phyloP scores from a whole-genome alignment of 176 grass and related monocot species.

The Triticum monococcum region DNA sequence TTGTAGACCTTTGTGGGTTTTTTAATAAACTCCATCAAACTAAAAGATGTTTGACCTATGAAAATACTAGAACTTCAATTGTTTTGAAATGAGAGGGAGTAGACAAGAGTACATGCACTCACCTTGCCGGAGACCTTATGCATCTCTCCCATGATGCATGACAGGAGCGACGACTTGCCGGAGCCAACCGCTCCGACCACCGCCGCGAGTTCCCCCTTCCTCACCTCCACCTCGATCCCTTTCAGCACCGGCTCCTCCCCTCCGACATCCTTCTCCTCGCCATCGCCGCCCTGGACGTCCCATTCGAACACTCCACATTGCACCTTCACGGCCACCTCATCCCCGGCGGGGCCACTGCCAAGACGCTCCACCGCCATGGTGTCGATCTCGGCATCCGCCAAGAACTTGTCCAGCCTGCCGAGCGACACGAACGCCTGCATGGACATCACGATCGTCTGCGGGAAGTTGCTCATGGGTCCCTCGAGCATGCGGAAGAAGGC shows the following conservation, averaged over 20 bases:
- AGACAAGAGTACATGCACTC: background rate
- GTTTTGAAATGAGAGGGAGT: no score
- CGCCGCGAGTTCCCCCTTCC: constrained; percentile 42
- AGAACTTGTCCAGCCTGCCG: constrained; percentile 52
- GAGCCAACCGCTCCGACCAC: constrained; percentile 62
- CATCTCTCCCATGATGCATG: constrained; percentile 70
- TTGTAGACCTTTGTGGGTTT: no score
- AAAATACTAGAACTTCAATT: no score
- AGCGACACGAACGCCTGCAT: constrained; percentile 63
- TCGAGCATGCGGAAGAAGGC: constrained; percentile 58
- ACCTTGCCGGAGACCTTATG: constrained; percentile 62
- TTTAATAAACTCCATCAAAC: no score
- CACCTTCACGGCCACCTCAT: constrained; percentile 27
- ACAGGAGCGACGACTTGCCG: constrained; percentile 68
- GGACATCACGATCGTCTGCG: constrained; percentile 42
- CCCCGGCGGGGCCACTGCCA: background rate
- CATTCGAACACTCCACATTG: constrained; percentile 45
- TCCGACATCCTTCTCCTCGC: background rate
- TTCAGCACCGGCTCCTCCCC: constrained; percentile 17
- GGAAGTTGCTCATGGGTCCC: constrained; percentile 56
- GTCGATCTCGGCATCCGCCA: constrained; percentile 53
- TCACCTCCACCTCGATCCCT: constrained; percentile 45
- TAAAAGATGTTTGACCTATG: no score
- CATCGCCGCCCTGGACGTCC: constrained; percentile 18
- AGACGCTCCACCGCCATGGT: constrained; percentile 28